These are phyloP conservation scores for Hymenoscyphus infarciens DNA, from an alignment of 2,329 filamentous ascomycete species.

Conservation along the genomic window DNA sequence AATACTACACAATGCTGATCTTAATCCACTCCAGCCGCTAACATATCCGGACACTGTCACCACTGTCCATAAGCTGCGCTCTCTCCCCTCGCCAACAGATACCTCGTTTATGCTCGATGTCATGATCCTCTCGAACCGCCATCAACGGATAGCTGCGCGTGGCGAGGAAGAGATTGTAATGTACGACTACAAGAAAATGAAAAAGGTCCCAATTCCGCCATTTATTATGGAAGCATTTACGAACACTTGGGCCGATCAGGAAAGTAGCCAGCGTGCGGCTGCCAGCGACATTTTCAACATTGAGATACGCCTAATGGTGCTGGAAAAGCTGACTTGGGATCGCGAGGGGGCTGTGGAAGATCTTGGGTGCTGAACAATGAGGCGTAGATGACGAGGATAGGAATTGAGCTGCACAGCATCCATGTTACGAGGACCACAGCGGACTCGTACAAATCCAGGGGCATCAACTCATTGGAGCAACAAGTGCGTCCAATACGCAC, in stretches of 20 bases:
- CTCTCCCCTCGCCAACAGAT: constrained; percentile 23
- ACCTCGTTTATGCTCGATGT: constrained; percentile 57
- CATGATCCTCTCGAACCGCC: constrained; percentile 70
- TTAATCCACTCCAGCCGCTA: constrained; percentile 59
- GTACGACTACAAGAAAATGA: constrained; percentile 65
- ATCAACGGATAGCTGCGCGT: constrained; percentile 68
- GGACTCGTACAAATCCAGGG: not conserved
- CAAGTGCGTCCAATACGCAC: not conserved
- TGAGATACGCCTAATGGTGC: constrained; percentile 50
- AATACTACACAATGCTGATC: not conserved
- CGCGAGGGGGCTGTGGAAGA: constrained; percentile 68
- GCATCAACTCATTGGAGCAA: not conserved
- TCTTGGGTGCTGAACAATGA: constrained; percentile 40
- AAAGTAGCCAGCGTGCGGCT: too few species aligned
- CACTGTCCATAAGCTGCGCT: constrained; percentile 73
- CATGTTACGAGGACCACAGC: not conserved
- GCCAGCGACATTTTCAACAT: too few species aligned
- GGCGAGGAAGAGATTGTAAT: constrained; percentile 75
- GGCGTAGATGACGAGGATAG: not conserved
- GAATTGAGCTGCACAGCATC: not conserved
- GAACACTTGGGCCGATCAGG: constrained; percentile 58
- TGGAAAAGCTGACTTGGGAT: constrained; percentile 77
- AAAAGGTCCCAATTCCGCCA: constrained; percentile 53
- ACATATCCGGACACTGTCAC: constrained; percentile 78
- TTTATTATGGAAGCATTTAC: constrained; percentile 62